Percentiles rank a stretch among this genome's conserved stretches.
Evolutionary conservation across 106 monocot species (phyloP).

Genomic region (Dioscorea zingiberensis): DNA sequence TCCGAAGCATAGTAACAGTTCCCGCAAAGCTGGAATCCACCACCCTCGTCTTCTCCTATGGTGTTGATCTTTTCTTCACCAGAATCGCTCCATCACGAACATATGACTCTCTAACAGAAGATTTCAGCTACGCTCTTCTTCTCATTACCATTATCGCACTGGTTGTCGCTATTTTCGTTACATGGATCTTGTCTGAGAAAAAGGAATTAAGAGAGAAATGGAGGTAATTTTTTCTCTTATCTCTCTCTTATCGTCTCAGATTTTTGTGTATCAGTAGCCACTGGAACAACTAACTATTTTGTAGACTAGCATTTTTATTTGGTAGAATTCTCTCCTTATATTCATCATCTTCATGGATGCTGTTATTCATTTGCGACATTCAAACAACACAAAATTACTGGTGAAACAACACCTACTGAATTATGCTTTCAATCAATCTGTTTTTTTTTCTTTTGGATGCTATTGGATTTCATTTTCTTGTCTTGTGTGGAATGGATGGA

Average conservation of each 20-base stretch:
- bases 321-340: neutral
- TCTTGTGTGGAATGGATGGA: no score
- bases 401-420: neutral
- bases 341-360: neutral
- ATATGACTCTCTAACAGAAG: slow-evolving; percentile 96
- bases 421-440: neutral
- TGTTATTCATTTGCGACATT: neutral
- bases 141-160: slow-evolving; percentile 81
- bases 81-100: slow-evolving; percentile 90
- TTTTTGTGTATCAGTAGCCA: neutral
- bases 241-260: neutral
- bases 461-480: no score
- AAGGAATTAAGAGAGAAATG: slow-evolving; percentile 89
- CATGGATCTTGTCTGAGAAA: slow-evolving; percentile 80
- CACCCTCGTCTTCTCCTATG: slow-evolving; percentile 80
- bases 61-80: slow-evolving; percentile 89
- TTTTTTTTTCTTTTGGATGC: neutral
- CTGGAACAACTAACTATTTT: neutral
- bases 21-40: slow-evolving; percentile 91
- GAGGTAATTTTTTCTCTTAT: slow-evolving; percentile 35
- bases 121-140: slow-evolving; percentile 91
- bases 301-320: neutral
- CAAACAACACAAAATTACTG: neutral
- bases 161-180: slow-evolving; percentile 71
- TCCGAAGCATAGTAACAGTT: slow-evolving; percentile 68